Evolutionary conservation across 768 basidiomycete genomes (phyloP).

Genomic region (Leccinum disarticulatum): DNA sequence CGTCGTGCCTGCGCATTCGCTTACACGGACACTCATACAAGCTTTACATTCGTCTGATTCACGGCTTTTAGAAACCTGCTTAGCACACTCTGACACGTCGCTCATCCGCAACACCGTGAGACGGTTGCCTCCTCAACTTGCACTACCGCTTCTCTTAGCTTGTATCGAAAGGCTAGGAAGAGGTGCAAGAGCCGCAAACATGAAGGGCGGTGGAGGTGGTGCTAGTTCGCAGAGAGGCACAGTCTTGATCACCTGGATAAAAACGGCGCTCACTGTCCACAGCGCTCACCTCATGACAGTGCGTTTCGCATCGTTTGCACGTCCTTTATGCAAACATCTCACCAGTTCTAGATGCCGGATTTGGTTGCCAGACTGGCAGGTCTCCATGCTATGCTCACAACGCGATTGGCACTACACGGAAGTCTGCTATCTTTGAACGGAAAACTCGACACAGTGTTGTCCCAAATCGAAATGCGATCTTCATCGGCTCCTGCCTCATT

Average conservation of each 20-base stretch:
- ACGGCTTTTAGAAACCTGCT: constrained; percentile 80
- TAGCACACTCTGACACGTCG: constrained; percentile 75
- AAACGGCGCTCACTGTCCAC: constrained; percentile 80
- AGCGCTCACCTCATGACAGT: constrained; percentile 95
- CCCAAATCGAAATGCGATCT: constrained; percentile 88
- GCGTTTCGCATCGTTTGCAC: constrained; percentile 32
- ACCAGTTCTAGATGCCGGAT: constrained; percentile 73
- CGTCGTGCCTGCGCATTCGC: constrained; percentile 75
- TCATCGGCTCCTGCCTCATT: constrained; percentile 63
- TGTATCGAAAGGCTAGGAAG: constrained; percentile 88
- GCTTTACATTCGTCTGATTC: constrained; percentile 95
- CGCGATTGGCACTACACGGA: constrained; percentile 79
- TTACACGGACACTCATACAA: constrained; percentile 93
- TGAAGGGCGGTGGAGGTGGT: constrained; percentile 77
- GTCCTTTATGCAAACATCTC: constrained; percentile 9
- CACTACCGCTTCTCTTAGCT: constrained; percentile 80
- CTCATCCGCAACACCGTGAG: constrained; percentile 87
- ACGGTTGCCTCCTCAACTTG: constrained; percentile 81
- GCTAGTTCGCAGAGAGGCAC: constrained; percentile 77
- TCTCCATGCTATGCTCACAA: constrained; percentile 77
- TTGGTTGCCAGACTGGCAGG: constrained; percentile 84
- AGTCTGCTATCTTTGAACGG: constrained; percentile 85
- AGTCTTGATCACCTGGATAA: constrained; percentile 73
- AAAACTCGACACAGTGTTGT: constrained; percentile 88
- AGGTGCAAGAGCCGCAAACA: constrained; percentile 65